Base-by-base conservation (phyloP, 768 basidiomycete species). In the Phylloporus arenicola region DNA sequence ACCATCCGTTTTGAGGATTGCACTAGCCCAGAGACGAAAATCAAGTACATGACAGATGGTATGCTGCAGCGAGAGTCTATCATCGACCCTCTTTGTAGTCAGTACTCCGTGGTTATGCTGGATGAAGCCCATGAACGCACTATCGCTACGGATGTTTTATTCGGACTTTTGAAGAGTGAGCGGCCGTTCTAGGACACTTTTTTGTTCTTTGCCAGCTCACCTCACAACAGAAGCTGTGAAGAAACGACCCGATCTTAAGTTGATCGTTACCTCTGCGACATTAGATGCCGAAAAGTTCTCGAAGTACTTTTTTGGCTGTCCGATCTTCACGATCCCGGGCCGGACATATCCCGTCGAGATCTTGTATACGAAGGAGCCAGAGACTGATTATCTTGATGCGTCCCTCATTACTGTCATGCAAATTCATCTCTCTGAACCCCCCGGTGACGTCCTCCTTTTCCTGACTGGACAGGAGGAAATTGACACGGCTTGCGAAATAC, bases 1-100 rank as follows among this genome's bases (percentile, higher is more conserved):
- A 89, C 89, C 6, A 97, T 99, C 60, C 95, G 96, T 74, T 99
- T 99, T 68, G 96, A 99, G 72, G 96, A 99, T 69, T 93, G 95
- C 70, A 98, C 96, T 6, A 88, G 92, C 63, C 95, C 96, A 4
- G 96, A 99, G 71, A 98, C 96, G 3, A 84, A 88, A 63, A 99
- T 99, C 79, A 99, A 98, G 70, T 99, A 96, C 79, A 97, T 99
- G 96, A 99, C 96, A 62, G 96, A 98, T 64, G 96, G 96, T 74
- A 97, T 99, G 92, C 78, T 99, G 22, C 91, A 97, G 63, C 82
- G 96, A 71, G 96, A 99, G 75, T 92, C 88, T 56, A 74, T 99
- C 47, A 89, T 98, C 63, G 96, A 99, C 63, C 95, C 95, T 6
- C 83, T 96, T 53, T 86, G 92, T 65, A 89, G 84, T 53, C 80